Base-by-base conservation (phyloP, 2,329 filamentous ascomycete genomes). In the Aspergillus amoenus region DNA sequence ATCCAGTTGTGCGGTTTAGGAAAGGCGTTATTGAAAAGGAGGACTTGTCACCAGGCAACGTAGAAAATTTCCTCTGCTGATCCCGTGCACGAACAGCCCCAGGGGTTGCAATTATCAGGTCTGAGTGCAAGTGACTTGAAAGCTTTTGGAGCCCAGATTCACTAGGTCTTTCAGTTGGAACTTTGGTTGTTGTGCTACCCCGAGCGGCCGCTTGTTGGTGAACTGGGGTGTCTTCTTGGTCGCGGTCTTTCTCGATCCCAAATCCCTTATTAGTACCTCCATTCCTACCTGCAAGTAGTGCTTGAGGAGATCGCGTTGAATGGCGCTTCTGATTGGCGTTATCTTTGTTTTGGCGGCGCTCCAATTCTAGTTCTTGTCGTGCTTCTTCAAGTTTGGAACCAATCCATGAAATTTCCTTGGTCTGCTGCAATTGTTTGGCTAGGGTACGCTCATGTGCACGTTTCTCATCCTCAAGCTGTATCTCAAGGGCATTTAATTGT, bases 1-100 rank as follows among this genome's bases (percentile, higher is more conserved):
- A 77, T 61, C 80, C 87, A 59, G 81, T 86, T 24, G 85, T 88
- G 50, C 88, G 86, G 73, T 93, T 96, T 60, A 97, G 80, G 78
- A 96, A 97, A 0, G 93, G 93, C 0, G 93, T 97, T 62, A 97
- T 91, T 4, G 92, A 96, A 73, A 97, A 97, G 3, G 84, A 87
- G 0, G 93, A 97, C 73, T 96, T 97, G 69, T 96, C 91, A 30
- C 90, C 91, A 5, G 89, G 79, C 55, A 85, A 76, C 1, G 84
- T 81, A 39, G 84, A 82, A 18, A 86, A 83, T 27, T 78, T 72
- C 47, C 78, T 81, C 55, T 81, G 78, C 70, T 86, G 87, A 73
- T 87, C 89, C 21, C 76, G 73, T 46, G 70, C 63, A 39, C 71
- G 67, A 44, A 77, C 69, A 45, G 78, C 78, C 42, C 80, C 81